Conservation (phyloP, 352 stramenopile genomes). For the Globisporangium parvum region DNA sequence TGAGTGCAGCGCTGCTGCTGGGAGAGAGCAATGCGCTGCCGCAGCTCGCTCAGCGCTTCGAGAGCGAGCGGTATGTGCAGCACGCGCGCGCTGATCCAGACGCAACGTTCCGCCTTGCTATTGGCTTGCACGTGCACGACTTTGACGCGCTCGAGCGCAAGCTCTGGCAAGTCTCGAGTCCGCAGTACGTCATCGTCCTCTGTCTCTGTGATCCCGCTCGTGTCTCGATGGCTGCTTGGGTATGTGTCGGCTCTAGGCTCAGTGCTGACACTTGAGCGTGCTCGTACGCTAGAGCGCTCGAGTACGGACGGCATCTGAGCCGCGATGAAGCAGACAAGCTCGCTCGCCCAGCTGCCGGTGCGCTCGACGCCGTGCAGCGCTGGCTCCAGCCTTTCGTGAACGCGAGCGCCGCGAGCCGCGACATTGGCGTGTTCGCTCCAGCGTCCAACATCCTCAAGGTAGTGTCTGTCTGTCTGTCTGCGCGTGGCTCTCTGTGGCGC, state of each 20-base stretch:
- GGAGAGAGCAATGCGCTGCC: conserved; percentile 3
- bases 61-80: conserved; percentile 26
- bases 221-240: not conserved
- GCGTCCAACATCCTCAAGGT: conserved; percentile 36
- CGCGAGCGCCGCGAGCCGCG: not conserved
- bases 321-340: conserved; percentile 37
- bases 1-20: not conserved
- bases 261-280: not conserved
- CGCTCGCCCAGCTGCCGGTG: conserved; percentile 31
- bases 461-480: conserved; percentile 18
- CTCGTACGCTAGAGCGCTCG: conserved; percentile 23
- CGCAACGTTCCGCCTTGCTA: conserved; percentile 38
- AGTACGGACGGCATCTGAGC: conserved; percentile 49
- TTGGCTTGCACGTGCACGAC: conserved; percentile 44
- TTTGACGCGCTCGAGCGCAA: conserved; percentile 42
- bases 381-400: conserved; percentile 33
- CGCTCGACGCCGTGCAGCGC: conserved; percentile 33
- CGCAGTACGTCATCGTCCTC: conserved; percentile 26
- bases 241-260: not conserved
- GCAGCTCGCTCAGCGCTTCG: conserved; percentile 10
- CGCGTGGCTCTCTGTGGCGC: not conserved
- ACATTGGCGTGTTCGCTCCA: conserved; percentile 25
- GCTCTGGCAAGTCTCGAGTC: conserved; percentile 51
- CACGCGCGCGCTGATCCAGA: conserved; percentile 27
- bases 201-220: no score